Percentiles rank a stretch among this genome's conserved stretches.
These are phyloP conservation scores for Aspergillus fructus DNA, from an alignment of 2,329 filamentous ascomycete species.

Conservation along the genomic window DNA sequence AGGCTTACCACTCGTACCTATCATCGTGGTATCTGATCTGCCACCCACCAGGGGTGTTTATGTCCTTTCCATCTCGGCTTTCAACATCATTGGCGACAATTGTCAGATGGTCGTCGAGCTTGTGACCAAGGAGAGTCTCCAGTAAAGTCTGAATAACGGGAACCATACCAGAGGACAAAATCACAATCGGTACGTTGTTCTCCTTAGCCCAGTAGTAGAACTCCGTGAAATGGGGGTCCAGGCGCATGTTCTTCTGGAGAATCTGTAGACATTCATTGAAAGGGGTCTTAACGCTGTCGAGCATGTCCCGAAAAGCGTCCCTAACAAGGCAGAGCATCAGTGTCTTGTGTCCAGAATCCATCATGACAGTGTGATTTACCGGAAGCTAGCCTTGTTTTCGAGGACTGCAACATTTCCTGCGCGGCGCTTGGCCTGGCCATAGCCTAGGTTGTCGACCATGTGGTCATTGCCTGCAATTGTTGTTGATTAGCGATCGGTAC, in stretches of 20 bases:
- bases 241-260: conserved; percentile 76
- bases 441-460: conserved; percentile 74
- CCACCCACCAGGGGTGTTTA: conserved; percentile 83
- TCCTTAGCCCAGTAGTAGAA: conserved; percentile 81
- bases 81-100: conserved; percentile 86
- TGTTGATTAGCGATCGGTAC: conserved; percentile 32
- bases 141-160: conserved; percentile 86
- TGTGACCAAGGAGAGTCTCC: conserved; percentile 75
- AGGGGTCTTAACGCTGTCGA: conserved; percentile 78
- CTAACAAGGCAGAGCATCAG: conserved; percentile 31
- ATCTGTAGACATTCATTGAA: conserved; percentile 79
- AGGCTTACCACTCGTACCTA: conserved; percentile 52
- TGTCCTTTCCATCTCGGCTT: conserved; percentile 64
- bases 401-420: conserved; percentile 74
- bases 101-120: conserved; percentile 68
- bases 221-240: conserved; percentile 83
- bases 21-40: conserved; percentile 85
- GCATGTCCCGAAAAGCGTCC: conserved; percentile 86
- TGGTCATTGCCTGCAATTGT: too few relatives aligned
- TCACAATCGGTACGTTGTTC: conserved; percentile 87
- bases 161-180: conserved; percentile 88
- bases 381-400: conserved; percentile 68
- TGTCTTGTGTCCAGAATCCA: background rate
- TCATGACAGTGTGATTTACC: conserved; percentile 40
- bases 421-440: conserved; percentile 68